phyloP scores from a whole-genome alignment of 306 rosid genomes.

The Cucumis melo region DNA sequence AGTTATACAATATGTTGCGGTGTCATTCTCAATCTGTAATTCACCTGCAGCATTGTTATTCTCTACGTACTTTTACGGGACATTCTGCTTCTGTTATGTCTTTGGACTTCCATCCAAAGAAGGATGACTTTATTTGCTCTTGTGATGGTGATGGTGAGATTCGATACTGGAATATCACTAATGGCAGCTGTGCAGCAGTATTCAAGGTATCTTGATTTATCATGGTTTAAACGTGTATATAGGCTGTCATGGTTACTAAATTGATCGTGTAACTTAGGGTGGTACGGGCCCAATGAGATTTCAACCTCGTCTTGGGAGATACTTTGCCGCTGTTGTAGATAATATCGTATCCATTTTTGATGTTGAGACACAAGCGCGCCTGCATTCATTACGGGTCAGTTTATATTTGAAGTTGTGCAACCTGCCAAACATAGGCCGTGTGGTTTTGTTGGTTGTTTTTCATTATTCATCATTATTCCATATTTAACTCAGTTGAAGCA shows the following conservation, averaged over 20 bases:
- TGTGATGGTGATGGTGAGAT: conserved; percentile 92
- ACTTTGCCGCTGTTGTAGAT: conserved; percentile 83
- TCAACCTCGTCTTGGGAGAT: conserved; percentile 82
- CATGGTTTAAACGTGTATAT: not conserved
- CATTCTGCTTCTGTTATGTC: conserved; percentile 75
- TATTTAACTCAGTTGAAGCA: not conserved
- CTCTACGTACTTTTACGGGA: conserved; percentile 80
- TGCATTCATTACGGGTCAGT: conserved; percentile 68
- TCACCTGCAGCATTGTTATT: conserved; percentile 65
- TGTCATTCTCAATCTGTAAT: not conserved
- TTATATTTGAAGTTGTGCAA: not conserved
- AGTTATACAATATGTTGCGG: not conserved
- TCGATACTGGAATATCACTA: conserved; percentile 88
- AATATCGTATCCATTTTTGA: conserved; percentile 83
- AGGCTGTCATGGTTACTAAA: not conserved
- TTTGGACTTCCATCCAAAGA: conserved; percentile 88
- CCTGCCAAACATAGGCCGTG: not conserved
- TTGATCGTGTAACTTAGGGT: conserved; percentile 36
- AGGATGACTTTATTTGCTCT: conserved; percentile 83
- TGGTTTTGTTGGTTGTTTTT: not conserved
- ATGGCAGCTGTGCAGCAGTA: conserved; percentile 59
- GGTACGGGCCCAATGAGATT: conserved; percentile 80
- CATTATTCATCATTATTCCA: not conserved
- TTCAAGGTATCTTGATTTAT: conserved; percentile 45
- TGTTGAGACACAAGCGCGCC: conserved; percentile 63